Percentiles rank a stretch among this genome's conserved stretches.
Conservation (phyloP, 164 flowering plant species). For the Malania oleifera region DNA sequence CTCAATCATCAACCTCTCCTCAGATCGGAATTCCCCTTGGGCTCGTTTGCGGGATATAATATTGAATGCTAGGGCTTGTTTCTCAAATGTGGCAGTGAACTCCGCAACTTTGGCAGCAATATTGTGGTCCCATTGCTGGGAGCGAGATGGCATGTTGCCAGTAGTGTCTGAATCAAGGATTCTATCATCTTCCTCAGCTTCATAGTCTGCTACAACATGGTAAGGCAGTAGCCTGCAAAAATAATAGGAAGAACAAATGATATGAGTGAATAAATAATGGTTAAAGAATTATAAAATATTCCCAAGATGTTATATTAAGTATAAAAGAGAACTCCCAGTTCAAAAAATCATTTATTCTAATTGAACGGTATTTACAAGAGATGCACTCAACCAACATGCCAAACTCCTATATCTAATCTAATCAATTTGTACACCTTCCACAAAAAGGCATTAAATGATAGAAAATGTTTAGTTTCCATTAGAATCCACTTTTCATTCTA, state of each 20-base stretch:
- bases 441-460: no score
- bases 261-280: no score
- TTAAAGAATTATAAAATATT: no score
- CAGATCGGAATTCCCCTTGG: conserved; percentile 78
- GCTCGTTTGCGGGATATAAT: conserved; percentile 83
- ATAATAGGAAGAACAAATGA: not conserved
- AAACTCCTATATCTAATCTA: no score
- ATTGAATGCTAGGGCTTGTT: conserved; percentile 87
- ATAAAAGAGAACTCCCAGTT: no score
- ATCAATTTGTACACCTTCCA: no score
- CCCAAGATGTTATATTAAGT: no score
- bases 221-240: conserved; percentile 78
- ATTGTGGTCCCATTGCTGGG: conserved; percentile 97
- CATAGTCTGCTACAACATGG: conserved; percentile 99
- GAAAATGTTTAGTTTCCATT: no score
- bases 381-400: no score
- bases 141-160: conserved; percentile 80
- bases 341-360: no score
- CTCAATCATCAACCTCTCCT: conserved; percentile 92
- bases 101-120: conserved; percentile 85
- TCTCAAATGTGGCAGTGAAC: conserved; percentile 87
- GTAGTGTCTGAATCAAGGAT: conserved; percentile 95
- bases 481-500: no score
- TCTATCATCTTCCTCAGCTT: conserved; percentile 97
- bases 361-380: no score